Conservation (phyloP, 139 green algal genomes). For the Chlorella sp. region DNA sequence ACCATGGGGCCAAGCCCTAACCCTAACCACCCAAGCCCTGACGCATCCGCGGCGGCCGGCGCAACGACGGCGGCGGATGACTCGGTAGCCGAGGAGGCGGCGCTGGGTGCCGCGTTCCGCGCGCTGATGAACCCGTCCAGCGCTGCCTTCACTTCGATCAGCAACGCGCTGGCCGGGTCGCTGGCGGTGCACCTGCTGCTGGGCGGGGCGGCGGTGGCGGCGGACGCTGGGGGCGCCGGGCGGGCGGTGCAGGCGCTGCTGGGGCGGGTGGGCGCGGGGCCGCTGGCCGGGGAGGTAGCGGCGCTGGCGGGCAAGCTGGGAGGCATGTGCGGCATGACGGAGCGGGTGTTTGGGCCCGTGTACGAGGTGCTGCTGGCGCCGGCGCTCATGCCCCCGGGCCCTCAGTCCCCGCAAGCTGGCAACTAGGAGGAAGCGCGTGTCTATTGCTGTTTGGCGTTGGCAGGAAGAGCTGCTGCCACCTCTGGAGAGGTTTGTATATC, state of each 20-base stretch:
- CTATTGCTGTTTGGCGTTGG: too few species aligned
- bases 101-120: conserved; percentile 14
- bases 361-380: background rate
- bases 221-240: background rate
- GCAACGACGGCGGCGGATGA: conserved; percentile 9
- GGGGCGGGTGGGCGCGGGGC: background rate
- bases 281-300: background rate
- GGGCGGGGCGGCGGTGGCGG: background rate
- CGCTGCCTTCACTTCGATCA: conserved; percentile 35
- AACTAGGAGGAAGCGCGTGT: too few species aligned
- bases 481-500: too few species aligned
- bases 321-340: background rate
- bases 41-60: background rate
- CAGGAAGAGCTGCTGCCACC: too few species aligned
- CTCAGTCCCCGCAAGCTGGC: too few species aligned
- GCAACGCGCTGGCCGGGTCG: conserved; percentile 20
- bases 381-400: too few species aligned
- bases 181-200: conserved; percentile 24
- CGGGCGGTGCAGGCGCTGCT: background rate
- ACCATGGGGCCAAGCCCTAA: too few species aligned
- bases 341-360: background rate
- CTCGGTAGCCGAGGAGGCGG: conserved; percentile 8
- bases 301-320: background rate
- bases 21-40: too few species aligned
- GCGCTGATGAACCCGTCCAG: conserved; percentile 17